These are phyloP conservation scores for Chenopodium suecicum DNA, from an alignment of 148 eudicot species.

Conservation along the genomic window DNA sequence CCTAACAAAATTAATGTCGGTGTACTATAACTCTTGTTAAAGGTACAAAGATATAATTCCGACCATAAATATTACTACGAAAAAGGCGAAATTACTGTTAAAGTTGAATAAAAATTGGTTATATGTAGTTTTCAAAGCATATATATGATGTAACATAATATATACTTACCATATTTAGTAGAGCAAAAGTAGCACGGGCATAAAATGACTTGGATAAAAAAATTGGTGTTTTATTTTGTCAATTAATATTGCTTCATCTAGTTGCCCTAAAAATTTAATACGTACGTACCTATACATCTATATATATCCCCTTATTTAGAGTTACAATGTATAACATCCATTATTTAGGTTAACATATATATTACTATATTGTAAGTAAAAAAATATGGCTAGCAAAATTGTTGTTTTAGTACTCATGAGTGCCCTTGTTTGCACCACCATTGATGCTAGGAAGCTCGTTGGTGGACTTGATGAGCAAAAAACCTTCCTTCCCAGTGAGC, in stretches of 20 bases:
- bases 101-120: background rate
- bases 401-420: conserved; percentile 29
- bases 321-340: background rate
- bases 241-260: conserved; percentile 7
- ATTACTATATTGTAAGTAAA: background rate
- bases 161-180: conserved; percentile 1
- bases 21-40: background rate
- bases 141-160: background rate
- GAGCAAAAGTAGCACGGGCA: conserved; percentile 22
- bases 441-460: conserved; percentile 37
- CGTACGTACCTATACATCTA: conserved; percentile 11
- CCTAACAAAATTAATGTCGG: conserved; percentile 4
- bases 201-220: conserved; percentile 8
- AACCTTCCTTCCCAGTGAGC: conserved; percentile 20
- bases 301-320: conserved; percentile 17
- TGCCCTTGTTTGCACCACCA: conserved; percentile 27
- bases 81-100: background rate
- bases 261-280: conserved; percentile 5
- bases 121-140: background rate
- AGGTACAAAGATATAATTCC: background rate
- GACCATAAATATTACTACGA: background rate
- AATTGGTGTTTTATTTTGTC: background rate
- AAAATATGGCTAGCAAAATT: conserved; percentile 24
- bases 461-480: conserved; percentile 30
- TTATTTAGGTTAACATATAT: background rate